Base-by-base conservation (phyloP, 2,329 filamentous ascomycete genomes). In the Penicillium psychrosexuale region DNA sequence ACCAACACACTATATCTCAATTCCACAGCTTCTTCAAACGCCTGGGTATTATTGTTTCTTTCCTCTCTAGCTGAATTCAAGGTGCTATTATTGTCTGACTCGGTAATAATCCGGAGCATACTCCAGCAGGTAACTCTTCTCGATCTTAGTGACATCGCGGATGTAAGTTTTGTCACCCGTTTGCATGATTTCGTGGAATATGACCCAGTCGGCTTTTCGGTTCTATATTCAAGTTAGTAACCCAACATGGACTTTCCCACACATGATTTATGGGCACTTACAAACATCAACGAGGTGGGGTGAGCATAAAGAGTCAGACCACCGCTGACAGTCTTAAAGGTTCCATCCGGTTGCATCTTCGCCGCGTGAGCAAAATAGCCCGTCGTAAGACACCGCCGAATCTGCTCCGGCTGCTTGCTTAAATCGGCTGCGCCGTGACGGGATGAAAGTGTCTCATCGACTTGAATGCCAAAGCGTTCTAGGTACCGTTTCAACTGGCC, bases 291-390 rank as follows among this genome's bases (percentile, higher is more conserved):
- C 37, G 89, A 95, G 68, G 85, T 96, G 0, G 94, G 94, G 74
- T 99, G 94, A 22, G 91, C 91, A 77, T 96, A 84, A 50, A 97
- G 78, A 5, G 85, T 83, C 47, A 87, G 88, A 37, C 85, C 85
- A 30, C 91, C 91, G 57, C 87, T 86, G n/a, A 96, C 86, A 47
- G 90, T 93, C 63, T 84, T 85, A 71, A 96, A 97, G 5, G 85
- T 92, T 13, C 94, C 94, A 77, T 97, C 93, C 0, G 90, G 82
- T 72, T 95, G 90, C 92, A 97, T 97, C 68, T 87, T 86, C 42
- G 94, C 94, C 4, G 91, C 92, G 71, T 97, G 91, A 0, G 91
- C 88, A 74, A 97, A 99, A 74, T 91, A 97, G 0, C 93, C 94
- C 3, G 88, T 84, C 3, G 93, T 91, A 24, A 99, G 81, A 73